Base-by-base conservation (phyloP, 768 basidiomycete genomes). In the Panellus pusillus region DNA sequence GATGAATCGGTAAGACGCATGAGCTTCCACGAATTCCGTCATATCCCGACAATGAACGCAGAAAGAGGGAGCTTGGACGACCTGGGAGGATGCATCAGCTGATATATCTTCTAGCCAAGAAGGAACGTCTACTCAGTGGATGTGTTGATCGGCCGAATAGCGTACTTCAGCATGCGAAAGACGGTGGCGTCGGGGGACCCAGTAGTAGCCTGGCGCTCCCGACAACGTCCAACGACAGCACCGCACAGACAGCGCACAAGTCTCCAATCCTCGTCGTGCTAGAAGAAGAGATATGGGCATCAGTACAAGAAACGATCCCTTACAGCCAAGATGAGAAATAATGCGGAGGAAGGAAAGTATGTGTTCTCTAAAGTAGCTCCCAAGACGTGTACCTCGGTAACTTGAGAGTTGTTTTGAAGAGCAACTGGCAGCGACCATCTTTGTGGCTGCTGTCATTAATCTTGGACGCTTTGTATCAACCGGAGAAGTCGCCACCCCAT, bases 381-480 rank as follows among this genome's bases (percentile, higher is more conserved):
- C 83, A 78, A 67, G 77, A 81, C 79, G 78, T 82, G 65, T 63
- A 73, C 79, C 89, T 91, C 72, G 65, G 64, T 77, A 77, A 75
- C 77, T 79, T 72, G 84, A 82, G 88, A 86, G 92, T 94, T 95
- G 93, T 95, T 92, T 81, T 78, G 76, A 74, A 76, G 79, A 82
- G 83, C 65, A 73, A 72, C 68, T 55, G 58, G 64, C 59, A 51
- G 53, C 57, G 52, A 61, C 61, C 32, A 14, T 7, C 9, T 11
- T 35, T 35, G 8, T 3, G 32, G 32, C 14, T 14, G 7, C 32
- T 35, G 3, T 7, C 57, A 39, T 87, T 74, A 42, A 73, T 96
- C 64, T 97, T 67, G 95, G 95, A 91, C 89, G 80, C 60, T 73
- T 89, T 87, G 93, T 95, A 98, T 98, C 95, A 85, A 88, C 89